Evolutionary conservation across 2,329 filamentous ascomycete species (phyloP).

Genomic region (Fusarium sp.): DNA sequence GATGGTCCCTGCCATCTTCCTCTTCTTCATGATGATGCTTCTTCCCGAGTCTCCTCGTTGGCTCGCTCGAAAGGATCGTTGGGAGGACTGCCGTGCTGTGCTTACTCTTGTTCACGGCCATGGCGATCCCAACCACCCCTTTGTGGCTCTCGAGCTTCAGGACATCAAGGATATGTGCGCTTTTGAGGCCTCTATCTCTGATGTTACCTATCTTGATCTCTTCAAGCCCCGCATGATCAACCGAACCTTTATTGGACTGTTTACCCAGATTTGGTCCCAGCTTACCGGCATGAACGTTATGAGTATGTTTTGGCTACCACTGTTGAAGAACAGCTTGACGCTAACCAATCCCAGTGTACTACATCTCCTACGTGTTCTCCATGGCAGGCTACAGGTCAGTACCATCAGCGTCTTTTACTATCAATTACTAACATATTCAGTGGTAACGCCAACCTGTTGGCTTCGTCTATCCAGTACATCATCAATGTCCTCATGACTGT

Average conservation of each 20-base stretch:
- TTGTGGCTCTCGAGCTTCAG: constrained; percentile 75
- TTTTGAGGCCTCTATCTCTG: constrained; percentile 76
- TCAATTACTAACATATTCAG: neutral
- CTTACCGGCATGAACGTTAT: constrained; percentile 68
- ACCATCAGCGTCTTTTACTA: fast-evolving
- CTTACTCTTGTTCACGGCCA: constrained; percentile 72
- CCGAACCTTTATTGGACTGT: constrained; percentile 63
- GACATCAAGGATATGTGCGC: constrained; percentile 81
- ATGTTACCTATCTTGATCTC: constrained; percentile 79
- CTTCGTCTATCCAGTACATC: constrained; percentile 70
- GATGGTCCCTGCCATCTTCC: constrained; percentile 67
- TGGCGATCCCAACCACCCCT: constrained; percentile 72
- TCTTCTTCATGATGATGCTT: constrained; percentile 70
- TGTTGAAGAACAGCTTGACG: neutral
- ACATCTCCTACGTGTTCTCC: constrained; percentile 62
- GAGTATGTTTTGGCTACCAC: constrained; percentile 55
- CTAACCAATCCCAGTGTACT: constrained; percentile 62
- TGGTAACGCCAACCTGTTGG: constrained; percentile 63
- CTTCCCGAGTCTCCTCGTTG: constrained; percentile 69
- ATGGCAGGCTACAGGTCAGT: constrained; percentile 51
- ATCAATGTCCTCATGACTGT: constrained; percentile 86
- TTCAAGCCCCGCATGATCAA: constrained; percentile 75
- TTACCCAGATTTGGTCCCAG: constrained; percentile 68
- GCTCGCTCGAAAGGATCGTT: constrained; percentile 75
- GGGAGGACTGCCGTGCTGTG: constrained; percentile 66